Conservation (phyloP, 2,329 filamentous ascomycete genomes). For the Thelonectria blattea region DNA sequence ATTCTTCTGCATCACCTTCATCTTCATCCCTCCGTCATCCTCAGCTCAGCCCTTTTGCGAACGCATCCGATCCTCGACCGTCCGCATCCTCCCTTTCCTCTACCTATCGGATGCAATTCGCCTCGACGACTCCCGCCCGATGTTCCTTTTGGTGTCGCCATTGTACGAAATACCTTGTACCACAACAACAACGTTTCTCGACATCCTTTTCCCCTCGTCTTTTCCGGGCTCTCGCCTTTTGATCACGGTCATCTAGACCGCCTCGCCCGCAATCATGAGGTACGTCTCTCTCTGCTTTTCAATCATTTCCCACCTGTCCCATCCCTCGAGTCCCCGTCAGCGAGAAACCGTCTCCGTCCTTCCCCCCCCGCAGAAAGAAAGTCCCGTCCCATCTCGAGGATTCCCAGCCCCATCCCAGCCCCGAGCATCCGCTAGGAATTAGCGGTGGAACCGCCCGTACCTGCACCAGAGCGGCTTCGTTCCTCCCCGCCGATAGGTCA, state of each 20-base stretch:
- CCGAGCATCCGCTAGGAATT: background rate
- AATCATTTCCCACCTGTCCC: background rate
- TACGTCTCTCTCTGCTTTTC: background rate
- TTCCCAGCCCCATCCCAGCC: background rate
- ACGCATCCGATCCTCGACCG: too few relatives aligned
- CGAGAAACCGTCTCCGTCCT: too few relatives aligned
- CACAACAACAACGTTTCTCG: background rate
- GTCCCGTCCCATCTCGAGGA: background rate
- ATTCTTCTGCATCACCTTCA: too few relatives aligned
- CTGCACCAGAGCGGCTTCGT: background rate
- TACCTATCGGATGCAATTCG: too few relatives aligned
- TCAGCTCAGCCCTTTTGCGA: too few relatives aligned
- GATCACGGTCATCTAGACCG: background rate
- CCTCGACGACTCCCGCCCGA: too few relatives aligned
- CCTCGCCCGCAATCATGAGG: background rate
- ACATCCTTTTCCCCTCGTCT: background rate
- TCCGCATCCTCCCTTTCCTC: too few relatives aligned
- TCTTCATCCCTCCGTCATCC: too few relatives aligned
- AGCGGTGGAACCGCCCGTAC: constrained; percentile 1
- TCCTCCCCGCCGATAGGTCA: background rate
- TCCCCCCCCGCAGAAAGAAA: background rate
- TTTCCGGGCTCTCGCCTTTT: background rate
- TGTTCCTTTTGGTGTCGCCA: too few relatives aligned
- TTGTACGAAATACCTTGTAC: too few relatives aligned
- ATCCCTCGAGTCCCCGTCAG: background rate